Evolutionary conservation across 140 eudicot genomes (phyloP).

Genomic region (Erigeron philadelphicus): DNA sequence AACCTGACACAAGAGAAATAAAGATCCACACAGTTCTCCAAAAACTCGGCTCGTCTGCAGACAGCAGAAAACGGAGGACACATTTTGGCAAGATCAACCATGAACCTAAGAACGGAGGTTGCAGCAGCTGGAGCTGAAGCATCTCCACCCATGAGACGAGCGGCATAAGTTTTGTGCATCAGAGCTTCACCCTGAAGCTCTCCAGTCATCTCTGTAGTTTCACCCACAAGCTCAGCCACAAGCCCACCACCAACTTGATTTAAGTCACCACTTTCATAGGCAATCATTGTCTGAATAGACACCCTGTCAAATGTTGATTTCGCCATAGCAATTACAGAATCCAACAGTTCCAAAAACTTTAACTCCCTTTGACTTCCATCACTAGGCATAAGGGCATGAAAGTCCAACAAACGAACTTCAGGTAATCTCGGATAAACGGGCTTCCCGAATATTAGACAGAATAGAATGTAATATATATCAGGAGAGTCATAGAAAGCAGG

Average conservation of each 20-base stretch:
- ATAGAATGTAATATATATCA: constrained; percentile 87
- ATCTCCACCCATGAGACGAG: constrained; percentile 98
- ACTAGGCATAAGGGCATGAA: constrained; percentile 88
- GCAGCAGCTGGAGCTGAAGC: constrained; percentile 97
- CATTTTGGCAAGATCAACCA: constrained; percentile 95
- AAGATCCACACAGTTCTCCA: constrained; percentile 84
- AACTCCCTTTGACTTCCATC: constrained; percentile 66
- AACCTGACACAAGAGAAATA: constrained; percentile 97
- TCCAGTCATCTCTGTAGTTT: constrained; percentile 67
- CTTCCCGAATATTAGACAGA: constrained; percentile 84
- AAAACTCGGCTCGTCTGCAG: constrained; percentile 79
- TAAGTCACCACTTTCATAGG: constrained; percentile 71
- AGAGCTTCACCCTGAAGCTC: constrained; percentile 99
- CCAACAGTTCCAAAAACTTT: constrained; percentile 81
- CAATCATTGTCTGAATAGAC: constrained; percentile 64
- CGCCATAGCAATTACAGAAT: constrained; percentile 88
- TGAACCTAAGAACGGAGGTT: constrained; percentile 82
- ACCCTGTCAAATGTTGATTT: constrained; percentile 85
- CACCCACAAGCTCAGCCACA: constrained; percentile 79
- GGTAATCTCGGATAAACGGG: constrained; percentile 95
- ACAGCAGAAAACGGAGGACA: constrained; percentile 78
- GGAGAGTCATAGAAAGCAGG: constrained; percentile 96
- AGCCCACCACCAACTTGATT: constrained; percentile 69
- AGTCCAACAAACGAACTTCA: constrained; percentile 92
- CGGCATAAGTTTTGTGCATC: constrained; percentile 99